phyloP scores from a whole-genome alignment of 495 filamentous ascomycete species.

The Geoglossum glabrum region DNA sequence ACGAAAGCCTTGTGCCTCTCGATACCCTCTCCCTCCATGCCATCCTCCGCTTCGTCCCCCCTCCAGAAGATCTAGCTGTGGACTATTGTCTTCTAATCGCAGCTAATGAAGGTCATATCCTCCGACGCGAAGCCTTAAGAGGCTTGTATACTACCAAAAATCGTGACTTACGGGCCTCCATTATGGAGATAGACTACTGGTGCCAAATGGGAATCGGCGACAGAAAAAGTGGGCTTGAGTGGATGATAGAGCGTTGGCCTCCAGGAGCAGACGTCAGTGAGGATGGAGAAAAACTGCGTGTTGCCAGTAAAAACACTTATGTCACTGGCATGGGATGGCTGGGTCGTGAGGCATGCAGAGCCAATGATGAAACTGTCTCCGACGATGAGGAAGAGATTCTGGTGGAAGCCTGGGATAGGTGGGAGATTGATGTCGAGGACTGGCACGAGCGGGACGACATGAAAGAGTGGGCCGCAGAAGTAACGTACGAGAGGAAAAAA shows the following conservation, averaged over 20 bases:
- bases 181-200: constrained; percentile 88
- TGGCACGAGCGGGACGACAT: constrained; percentile 19
- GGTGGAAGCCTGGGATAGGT: constrained; percentile 32
- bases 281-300: constrained; percentile 44
- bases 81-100: constrained; percentile 72
- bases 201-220: constrained; percentile 94
- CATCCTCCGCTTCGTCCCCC: constrained; percentile 60
- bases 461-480: constrained; percentile 13
- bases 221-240: constrained; percentile 66
- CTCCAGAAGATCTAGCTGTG: constrained; percentile 44
- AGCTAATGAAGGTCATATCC: constrained; percentile 75
- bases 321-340: constrained; percentile 57
- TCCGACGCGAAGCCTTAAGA: constrained; percentile 43
- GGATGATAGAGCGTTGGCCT: constrained; percentile 66
- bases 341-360: constrained; percentile 28
- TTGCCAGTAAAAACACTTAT: constrained; percentile 71
- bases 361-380: constrained; percentile 5
- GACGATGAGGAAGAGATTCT: constrained; percentile 31
- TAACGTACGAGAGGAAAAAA: background rate
- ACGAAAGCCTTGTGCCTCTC: constrained; percentile 57
- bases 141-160: constrained; percentile 46
- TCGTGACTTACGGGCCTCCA: constrained; percentile 55
- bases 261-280: constrained; percentile 44
- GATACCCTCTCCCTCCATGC: constrained; percentile 55
- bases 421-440: constrained; percentile 31